Conservation (phyloP, 2,329 filamentous ascomycete genomes). For the Claviceps arundinis region DNA sequence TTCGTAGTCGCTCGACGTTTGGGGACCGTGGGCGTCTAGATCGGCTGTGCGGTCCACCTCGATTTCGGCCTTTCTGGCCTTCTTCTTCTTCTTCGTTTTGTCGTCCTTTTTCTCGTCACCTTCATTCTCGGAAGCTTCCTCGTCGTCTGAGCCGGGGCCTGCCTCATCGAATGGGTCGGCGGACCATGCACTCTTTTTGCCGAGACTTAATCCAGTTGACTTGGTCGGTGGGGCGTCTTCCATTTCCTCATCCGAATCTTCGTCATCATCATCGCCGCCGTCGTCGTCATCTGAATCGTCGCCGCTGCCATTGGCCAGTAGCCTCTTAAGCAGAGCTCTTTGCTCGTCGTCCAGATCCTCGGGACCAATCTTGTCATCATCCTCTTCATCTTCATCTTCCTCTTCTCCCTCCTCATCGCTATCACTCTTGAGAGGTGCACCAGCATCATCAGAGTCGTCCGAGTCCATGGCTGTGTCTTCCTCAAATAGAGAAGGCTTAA, state of each 20-base stretch:
- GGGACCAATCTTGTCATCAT: conserved; percentile 28
- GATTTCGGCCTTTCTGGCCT: conserved; percentile 61
- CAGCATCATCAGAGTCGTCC: conserved; percentile 34
- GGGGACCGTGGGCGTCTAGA: conserved; percentile 75
- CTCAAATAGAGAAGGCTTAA: conserved; percentile 87
- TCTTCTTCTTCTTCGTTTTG: conserved; percentile 41
- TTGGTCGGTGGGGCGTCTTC: conserved; percentile 25
- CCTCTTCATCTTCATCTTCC: conserved; percentile 24
- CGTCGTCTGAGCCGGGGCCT: conserved; percentile 34
- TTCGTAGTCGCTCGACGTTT: conserved; percentile 85
- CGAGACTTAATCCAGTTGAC: conserved; percentile 26
- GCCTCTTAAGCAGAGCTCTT: conserved; percentile 22
- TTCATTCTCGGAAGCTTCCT: conserved; percentile 12
- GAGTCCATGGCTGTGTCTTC: conserved; percentile 39
- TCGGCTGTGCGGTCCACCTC: conserved; percentile 86
- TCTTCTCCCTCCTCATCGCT: conserved; percentile 38
- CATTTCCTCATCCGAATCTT: conserved; percentile 28
- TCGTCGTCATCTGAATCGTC: conserved; percentile 26
- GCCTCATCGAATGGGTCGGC: conserved; percentile 53
- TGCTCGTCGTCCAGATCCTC: conserved; percentile 28
- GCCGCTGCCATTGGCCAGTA: conserved; percentile 33
- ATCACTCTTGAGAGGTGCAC: conserved; percentile 30
- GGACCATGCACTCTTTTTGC: conserved; percentile 83
- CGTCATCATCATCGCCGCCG: conserved; percentile 22
- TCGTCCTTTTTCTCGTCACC: conserved; percentile 14